A percentile compares a stretch with the other conserved stretches of the same genome.
These are phyloP conservation scores for Capsaspora owczarzaki DNA, from an alignment of 78 protist genomes.

Conservation along the genomic window DNA sequence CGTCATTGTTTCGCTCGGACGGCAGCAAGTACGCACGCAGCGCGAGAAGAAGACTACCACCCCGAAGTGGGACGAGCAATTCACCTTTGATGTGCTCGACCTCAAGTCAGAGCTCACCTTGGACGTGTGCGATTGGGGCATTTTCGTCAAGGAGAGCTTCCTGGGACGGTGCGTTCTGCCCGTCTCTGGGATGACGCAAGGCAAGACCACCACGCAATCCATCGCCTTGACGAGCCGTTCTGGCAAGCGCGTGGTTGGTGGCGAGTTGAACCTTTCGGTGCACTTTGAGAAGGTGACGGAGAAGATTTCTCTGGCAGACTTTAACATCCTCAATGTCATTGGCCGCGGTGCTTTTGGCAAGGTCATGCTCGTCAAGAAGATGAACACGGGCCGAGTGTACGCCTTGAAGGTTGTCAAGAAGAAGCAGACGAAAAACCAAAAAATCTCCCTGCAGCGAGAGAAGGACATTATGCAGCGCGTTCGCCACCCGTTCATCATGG, in stretches of 20 bases:
- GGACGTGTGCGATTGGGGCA: neutral
- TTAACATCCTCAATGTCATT: constrained; percentile 19
- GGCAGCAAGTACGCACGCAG: neutral
- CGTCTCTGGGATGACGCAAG: neutral
- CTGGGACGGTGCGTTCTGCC: neutral
- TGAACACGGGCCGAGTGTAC: neutral
- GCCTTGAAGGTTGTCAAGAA: neutral
- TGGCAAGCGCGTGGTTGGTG: neutral
- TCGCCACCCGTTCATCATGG: constrained; percentile 59
- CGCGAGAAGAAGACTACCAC: neutral
- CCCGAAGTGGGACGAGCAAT: neutral
- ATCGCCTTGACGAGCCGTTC: neutral
- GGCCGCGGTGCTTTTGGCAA: constrained; percentile 51
- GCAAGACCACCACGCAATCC: neutral
- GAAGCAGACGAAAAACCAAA: neutral
- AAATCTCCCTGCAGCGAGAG: neutral
- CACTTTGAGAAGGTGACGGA: neutral
- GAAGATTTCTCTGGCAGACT: neutral
- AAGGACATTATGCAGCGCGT: constrained; percentile 30
- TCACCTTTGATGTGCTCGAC: neutral
- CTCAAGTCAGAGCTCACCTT: neutral
- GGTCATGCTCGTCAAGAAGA: constrained; percentile 13
- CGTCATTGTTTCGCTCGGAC: neutral
- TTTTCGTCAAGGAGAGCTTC: neutral
- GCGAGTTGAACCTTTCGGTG: neutral